A percentile compares a stretch with the other conserved stretches of the same genome.
phyloP scores from a whole-genome alignment of 352 stramenopile genomes.

The Phytophthora boehmeriae region DNA sequence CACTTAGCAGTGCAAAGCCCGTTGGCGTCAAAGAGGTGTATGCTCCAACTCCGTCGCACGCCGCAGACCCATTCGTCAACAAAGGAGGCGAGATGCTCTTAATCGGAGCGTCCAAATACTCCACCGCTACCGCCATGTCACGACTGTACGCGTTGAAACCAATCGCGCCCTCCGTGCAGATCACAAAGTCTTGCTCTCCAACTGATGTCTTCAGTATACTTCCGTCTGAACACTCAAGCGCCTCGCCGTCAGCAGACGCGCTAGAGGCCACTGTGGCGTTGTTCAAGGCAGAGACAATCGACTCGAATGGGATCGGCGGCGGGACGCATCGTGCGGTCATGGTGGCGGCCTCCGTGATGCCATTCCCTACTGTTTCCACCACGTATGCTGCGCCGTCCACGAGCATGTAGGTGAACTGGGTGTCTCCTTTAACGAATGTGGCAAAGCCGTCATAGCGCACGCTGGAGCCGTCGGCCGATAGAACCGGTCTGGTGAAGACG shows the following conservation, averaged over 20 bases:
- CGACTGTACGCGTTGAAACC: slow-evolving; percentile 19
- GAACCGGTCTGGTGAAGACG: slow-evolving; percentile 21
- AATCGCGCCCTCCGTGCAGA: slow-evolving; percentile 15
- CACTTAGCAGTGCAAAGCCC: no score
- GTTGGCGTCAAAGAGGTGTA: no score
- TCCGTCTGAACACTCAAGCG: slow-evolving; percentile 10
- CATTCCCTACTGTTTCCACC: neutral
- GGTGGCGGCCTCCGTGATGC: neutral
- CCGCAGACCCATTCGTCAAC: no score
- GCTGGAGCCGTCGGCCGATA: neutral
- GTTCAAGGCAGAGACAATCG: slow-evolving; percentile 3
- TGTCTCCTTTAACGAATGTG: slow-evolving; percentile 1
- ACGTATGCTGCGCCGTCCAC: slow-evolving; percentile 18
- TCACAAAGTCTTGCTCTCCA: slow-evolving; percentile 12
- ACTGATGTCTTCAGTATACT: slow-evolving; percentile 17
- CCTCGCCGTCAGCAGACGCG: neutral
- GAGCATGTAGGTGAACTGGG: slow-evolving; percentile 14
- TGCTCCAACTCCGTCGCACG: no score
- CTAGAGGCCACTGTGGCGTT: neutral
- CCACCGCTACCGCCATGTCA: slow-evolving; percentile 22
- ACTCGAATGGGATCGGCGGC: slow-evolving; percentile 8
- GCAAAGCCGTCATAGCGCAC: slow-evolving; percentile 21
- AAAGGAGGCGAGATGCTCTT: no score
- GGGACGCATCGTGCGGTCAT: slow-evolving; percentile 5
- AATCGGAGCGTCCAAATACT: slow-evolving; percentile 1